These are phyloP conservation scores for Psilocybe cubensis DNA, from an alignment of 768 basidiomycete genomes.

Conservation along the genomic window DNA sequence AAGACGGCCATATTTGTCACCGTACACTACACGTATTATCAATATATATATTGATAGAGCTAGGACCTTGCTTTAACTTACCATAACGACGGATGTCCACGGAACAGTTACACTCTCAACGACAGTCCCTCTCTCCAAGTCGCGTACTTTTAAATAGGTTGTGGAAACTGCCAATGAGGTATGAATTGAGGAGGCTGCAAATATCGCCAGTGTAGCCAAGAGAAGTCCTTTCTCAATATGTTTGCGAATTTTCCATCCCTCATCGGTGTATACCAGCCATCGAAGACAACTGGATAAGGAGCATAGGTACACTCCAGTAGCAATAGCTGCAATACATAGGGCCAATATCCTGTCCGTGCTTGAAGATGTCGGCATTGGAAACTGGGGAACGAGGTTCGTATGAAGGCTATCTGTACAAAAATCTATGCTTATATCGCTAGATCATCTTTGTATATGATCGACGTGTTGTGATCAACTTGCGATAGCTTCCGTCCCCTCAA, in stretches of 20 bases:
- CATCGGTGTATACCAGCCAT: conserved; percentile 8
- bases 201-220: neutral
- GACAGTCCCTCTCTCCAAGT: neutral
- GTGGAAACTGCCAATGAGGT: neutral
- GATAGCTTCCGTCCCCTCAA: too few species aligned
- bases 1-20: neutral
- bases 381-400: neutral
- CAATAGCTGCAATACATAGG: neutral
- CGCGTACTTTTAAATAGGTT: neutral
- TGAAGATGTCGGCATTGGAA: conserved; percentile 1
- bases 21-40: neutral
- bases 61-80: neutral
- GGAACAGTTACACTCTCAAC: neutral
- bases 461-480: too few species aligned
- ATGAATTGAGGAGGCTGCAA: conserved; percentile 1
- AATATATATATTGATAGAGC: neutral
- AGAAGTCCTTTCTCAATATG: neutral
- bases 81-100: conserved; percentile 5
- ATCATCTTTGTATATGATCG: too few species aligned
- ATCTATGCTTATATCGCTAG: too few species aligned
- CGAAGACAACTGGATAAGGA: conserved; percentile 1
- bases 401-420: too few species aligned
- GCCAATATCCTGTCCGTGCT: conserved; percentile 4
- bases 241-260: conserved; percentile 10
- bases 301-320: conserved; percentile 5